Conservation (phyloP, 257 asterid genomes). For the Solanum gandarillasii region DNA sequence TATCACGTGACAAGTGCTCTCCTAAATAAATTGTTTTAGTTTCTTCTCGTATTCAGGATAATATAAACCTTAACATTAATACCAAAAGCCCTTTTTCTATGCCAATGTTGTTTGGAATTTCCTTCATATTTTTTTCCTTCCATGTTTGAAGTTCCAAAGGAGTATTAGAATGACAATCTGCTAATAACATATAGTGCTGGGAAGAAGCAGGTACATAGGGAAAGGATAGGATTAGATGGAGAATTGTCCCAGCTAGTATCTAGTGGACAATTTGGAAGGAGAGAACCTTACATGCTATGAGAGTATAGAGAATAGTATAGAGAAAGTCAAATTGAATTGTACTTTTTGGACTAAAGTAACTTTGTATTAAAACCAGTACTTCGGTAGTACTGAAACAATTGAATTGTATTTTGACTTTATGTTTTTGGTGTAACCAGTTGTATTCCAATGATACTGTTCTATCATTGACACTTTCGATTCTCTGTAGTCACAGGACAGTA, state of each 20-base stretch:
- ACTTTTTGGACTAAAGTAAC: too few species aligned
- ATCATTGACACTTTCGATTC: not conserved
- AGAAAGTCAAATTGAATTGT: not conserved
- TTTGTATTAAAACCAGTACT: too few species aligned
- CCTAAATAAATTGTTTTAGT: not conserved
- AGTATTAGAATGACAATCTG: not conserved
- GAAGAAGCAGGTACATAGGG: not conserved
- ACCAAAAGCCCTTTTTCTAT: not conserved
- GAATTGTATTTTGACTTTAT: not conserved
- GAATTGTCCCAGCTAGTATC: not conserved
- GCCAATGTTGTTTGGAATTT: not conserved
- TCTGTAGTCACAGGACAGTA: not conserved
- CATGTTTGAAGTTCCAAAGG: not conserved
- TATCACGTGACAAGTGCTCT: not conserved
- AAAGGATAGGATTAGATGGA: not conserved
- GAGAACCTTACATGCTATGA: not conserved
- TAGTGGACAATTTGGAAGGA: not conserved
- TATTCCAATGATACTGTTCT: not conserved
- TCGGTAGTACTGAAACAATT: too few species aligned
- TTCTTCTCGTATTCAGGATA: not conserved
- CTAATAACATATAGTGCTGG: not conserved
- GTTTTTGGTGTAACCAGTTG: not conserved
- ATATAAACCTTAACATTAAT: not conserved
- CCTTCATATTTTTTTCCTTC: not conserved
- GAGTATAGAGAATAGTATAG: not conserved